Percentiles rank a stretch among this genome's conserved stretches.
Evolutionary conservation across 1,284 basidiomycete species (phyloP).

Genomic region (Trametes sp.): DNA sequence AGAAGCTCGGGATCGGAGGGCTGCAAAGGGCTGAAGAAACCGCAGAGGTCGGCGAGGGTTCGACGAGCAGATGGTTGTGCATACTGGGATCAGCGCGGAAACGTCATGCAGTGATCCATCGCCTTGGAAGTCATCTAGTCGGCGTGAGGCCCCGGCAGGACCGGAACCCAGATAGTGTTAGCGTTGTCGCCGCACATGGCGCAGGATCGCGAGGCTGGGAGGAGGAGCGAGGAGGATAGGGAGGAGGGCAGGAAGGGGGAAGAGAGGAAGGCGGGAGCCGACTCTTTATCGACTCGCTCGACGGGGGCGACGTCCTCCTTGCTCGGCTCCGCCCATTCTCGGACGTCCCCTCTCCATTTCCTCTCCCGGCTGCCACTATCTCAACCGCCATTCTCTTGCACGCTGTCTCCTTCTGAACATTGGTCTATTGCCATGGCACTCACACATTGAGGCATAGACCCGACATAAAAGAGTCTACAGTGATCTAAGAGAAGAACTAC

Average conservation of each 20-base stretch:
- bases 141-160: neutral
- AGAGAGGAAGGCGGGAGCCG: neutral
- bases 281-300: neutral
- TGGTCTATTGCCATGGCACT: too few species aligned
- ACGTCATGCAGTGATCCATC: slow-evolving; percentile 3
- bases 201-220: neutral
- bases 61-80: neutral
- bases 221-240: slow-evolving; percentile 3
- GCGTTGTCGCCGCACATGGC: neutral
- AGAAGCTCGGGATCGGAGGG: too few species aligned
- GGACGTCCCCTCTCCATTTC: neutral
- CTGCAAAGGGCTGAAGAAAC: neutral
- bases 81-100: slow-evolving; percentile 13
- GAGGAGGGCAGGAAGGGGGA: neutral
- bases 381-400: too few species aligned
- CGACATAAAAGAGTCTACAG: too few species aligned
- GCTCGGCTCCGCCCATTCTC: slow-evolving; percentile 5
- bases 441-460: too few species aligned
- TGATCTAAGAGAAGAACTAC: too few species aligned
- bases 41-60: neutral
- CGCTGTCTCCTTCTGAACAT: neutral
- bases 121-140: neutral
- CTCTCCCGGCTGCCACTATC: too few species aligned
- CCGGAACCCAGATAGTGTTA: neutral
- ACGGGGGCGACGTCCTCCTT: neutral